Base-by-base conservation (phyloP, 2,329 filamentous ascomycete genomes). In the Epichloe aotearoae region DNA sequence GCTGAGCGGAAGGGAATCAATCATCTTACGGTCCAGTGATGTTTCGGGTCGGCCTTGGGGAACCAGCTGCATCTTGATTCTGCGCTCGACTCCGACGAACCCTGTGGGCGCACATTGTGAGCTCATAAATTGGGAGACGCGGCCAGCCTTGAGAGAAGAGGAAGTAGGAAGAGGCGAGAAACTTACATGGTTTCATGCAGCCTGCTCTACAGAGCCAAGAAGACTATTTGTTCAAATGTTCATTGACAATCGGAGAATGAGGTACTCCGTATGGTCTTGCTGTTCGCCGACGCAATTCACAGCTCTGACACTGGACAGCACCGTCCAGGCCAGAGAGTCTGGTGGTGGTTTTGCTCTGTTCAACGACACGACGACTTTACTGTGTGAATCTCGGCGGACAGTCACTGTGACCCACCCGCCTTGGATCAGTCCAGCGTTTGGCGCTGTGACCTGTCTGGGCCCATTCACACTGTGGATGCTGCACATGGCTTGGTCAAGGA, bases 1-100 rank as follows among this genome's bases (percentile, higher is more conserved):
- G 7, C 10, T 36, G 17, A 10, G 30, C n/a, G 15, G 7, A 8
- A 36, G 37, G 10, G 6, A 36, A 33, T 7, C 12, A 11, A 37
- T 38, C 19, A 23, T 54, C 68, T 59, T 59, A 71, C 67, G 68
- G 68, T 34, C 68, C 68, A 12, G 63, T 67, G 30, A 71, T 66
- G 38, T 66, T 64, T 44, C 67, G 63, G 30, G 50, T 54, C 44
- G 57, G 59, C 30, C 61, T 58, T n/a, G 50, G 51, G 46, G 58
- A 50, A 30, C 52, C 55, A 10, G 37, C 42, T 26, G 57, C 51
- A 5, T 42, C 50, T 47, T 58, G 55, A 10, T 51, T 54, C n/a
- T 50, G 51, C 46, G 34, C 33, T 39, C 49, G 54, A 14, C 48
- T 50, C 33, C 43, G 43, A 19, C 54, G 53, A 46, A 17, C 41